Evolutionary conservation across 2,329 filamentous ascomycete species (phyloP).

Genomic region (Penicillium decumbens): DNA sequence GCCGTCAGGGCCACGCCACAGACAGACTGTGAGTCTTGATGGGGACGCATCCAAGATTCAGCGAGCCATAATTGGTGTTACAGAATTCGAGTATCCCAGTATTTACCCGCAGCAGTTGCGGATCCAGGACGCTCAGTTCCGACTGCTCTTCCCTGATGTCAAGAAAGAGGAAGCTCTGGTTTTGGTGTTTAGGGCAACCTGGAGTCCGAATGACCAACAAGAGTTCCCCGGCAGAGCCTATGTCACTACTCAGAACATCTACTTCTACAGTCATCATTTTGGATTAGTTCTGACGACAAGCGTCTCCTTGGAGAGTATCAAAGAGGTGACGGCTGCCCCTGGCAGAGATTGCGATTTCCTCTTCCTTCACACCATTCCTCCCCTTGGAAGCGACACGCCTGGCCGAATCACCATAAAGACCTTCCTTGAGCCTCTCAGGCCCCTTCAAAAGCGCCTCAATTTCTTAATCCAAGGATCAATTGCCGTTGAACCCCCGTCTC

Average conservation of each 20-base stretch:
- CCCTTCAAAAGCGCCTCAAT: slow-evolving; percentile 79
- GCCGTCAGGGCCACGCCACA: slow-evolving; percentile 40
- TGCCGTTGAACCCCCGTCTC: slow-evolving; percentile 62
- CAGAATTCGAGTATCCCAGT: slow-evolving; percentile 58
- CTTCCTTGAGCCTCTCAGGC: slow-evolving; percentile 78
- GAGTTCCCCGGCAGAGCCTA: slow-evolving; percentile 82
- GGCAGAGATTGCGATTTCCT: slow-evolving; percentile 91
- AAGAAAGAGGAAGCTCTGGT: slow-evolving; percentile 74
- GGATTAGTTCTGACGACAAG: slow-evolving; percentile 81
- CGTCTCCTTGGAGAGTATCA: slow-evolving; percentile 69
- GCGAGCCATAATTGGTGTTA: slow-evolving; percentile 29
- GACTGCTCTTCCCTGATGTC: slow-evolving; percentile 80
- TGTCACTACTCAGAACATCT: slow-evolving; percentile 79
- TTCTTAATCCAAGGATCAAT: slow-evolving; percentile 77
- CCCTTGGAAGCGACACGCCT: slow-evolving; percentile 58
- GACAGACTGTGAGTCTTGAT: slow-evolving; percentile 56
- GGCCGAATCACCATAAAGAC: slow-evolving; percentile 82
- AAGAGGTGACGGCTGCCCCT: slow-evolving; percentile 82
- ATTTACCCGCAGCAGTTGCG: slow-evolving; percentile 76
- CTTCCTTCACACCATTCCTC: slow-evolving; percentile 71
- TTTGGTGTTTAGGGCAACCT: slow-evolving; percentile 87
- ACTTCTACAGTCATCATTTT: slow-evolving; percentile 94
- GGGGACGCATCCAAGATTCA: slow-evolving; percentile 38
- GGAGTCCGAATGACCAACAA: slow-evolving; percentile 71
- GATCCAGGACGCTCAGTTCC: slow-evolving; percentile 88